Evolutionary conservation across 2,329 filamentous ascomycete species (phyloP), one percentile per base, ranked within the genome.

Genomic region (Hypoxylon sp.): DNA sequence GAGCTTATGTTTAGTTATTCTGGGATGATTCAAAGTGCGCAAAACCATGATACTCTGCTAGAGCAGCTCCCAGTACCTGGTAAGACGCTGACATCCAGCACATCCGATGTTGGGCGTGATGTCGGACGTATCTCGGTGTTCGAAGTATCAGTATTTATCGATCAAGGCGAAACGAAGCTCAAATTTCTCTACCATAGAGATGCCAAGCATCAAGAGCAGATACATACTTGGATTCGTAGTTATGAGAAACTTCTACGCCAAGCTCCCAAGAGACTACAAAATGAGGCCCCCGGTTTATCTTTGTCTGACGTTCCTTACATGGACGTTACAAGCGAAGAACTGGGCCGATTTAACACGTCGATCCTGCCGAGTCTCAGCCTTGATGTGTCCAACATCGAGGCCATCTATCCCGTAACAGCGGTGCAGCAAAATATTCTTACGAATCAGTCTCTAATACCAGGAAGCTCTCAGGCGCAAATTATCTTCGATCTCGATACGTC

Each of bases 1-100:
- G 88, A 90, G 74, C 79, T 90, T 38, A 81, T 88, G 34, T 89
- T 90, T 74, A 89, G 82, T 61, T 87, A 86, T 69, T 79, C 83
- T 1, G 86, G 86, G 2, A 82, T 82, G 0, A 76, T 83, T 14
- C 82, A 85, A 52, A 81, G 84, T n/a, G 74, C 86, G 0, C 82
- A 85, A 55, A 79, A 80, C 1, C 78, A 81, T 9, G 82, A 84
- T 46, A 81, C 83, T 0, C 76, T 89, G 1, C 80, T 90, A 7
- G 80, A 85, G 63, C 83, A 85, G 32, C 72, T 85, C 0, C 67
- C 79, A 2, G 75, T 82, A 0, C 81, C 83, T 0, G 82, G 81
- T 0, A 78, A 78, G 30, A 77, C 78, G 0, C 70, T 81, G 1
- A 76, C 73, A 6, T 82, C 82, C 0, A 69, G 78, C 0, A 81